A percentile compares a stretch with the other conserved stretches of the same genome.
These are phyloP conservation scores for Exutisphaerella laricina DNA, from an alignment of 2,329 filamentous ascomycete genomes.

Conservation along the genomic window DNA sequence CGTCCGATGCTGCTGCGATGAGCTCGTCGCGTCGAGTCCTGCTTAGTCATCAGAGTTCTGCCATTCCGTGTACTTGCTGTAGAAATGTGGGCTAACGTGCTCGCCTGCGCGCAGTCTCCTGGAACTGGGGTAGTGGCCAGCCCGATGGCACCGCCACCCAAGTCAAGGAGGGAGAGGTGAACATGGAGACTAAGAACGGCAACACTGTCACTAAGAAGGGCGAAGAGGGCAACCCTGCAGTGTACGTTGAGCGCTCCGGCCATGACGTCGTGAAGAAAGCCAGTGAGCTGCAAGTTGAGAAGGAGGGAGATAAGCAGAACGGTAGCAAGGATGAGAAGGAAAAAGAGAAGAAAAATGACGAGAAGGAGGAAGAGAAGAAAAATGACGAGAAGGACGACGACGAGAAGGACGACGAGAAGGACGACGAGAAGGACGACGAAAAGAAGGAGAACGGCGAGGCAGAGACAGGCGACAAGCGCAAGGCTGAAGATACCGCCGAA, in stretches of 20 bases:
- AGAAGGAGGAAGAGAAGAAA: slow-evolving; percentile 19
- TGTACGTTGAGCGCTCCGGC: slow-evolving; percentile 53
- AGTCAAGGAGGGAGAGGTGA: slow-evolving; percentile 53
- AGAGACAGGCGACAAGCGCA: slow-evolving; percentile 28
- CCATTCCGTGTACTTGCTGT: not conserved
- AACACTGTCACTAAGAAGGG: slow-evolving; percentile 59
- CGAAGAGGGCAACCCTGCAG: slow-evolving; percentile 56
- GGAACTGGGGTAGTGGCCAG: slow-evolving; percentile 54
- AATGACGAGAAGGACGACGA: slow-evolving; percentile 18
- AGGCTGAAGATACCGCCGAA: slow-evolving; percentile 28
- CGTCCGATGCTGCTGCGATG: slow-evolving; percentile 3
- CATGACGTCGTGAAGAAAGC: slow-evolving; percentile 62
- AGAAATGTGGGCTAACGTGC: slow-evolving; percentile 10
- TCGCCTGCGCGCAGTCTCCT: slow-evolving; percentile 48
- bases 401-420: slow-evolving; percentile 21
- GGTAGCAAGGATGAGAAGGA: slow-evolving; percentile 34
- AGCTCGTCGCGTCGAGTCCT: slow-evolving; percentile 15
- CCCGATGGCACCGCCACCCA: slow-evolving; percentile 55
- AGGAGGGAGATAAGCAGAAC: slow-evolving; percentile 38
- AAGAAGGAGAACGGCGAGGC: slow-evolving; percentile 28
- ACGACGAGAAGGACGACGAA: slow-evolving; percentile 18
- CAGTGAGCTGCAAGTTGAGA: slow-evolving; percentile 54
- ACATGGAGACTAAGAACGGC: slow-evolving; percentile 56
- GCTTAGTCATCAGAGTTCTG: slow-evolving; percentile 21
- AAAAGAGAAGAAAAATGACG: slow-evolving; percentile 31